A percentile compares a stretch with the other conserved stretches of the same genome.
Evolutionary conservation across 2,329 filamentous ascomycete species (phyloP).

Genomic region (Trichoderma asperellum): DNA sequence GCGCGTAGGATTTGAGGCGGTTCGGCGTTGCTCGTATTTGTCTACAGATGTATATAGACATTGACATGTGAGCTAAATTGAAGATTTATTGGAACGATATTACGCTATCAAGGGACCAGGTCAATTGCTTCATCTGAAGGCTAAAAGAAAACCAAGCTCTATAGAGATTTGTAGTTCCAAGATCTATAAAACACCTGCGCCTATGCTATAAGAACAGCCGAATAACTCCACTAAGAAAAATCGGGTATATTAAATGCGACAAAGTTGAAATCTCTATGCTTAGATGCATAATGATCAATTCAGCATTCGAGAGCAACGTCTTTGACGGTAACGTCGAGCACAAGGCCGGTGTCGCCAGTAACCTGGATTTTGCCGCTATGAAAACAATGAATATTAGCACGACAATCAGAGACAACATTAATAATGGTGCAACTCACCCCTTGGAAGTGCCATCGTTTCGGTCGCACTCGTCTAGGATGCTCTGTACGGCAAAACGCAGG

Average conservation of each 20-base stretch:
- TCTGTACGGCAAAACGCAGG: conserved; percentile 7
- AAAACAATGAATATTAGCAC: neutral
- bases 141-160: neutral
- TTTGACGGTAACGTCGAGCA: neutral
- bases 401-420: too few species aligned
- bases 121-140: neutral
- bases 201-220: conserved; percentile 12
- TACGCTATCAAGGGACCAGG: neutral
- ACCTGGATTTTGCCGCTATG: conserved; percentile 2
- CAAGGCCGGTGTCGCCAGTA: conserved; percentile 6
- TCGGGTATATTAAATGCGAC: conserved; percentile 12
- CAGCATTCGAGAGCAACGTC: neutral
- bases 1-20: too few species aligned
- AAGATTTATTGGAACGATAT: neutral
- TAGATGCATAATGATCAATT: neutral
- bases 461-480: conserved; percentile 14
- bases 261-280: neutral
- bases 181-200: conserved; percentile 16
- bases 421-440: neutral
- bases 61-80: neutral
- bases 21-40: too few species aligned
- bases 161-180: neutral
- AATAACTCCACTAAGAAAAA: conserved; percentile 4
- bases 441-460: conserved; percentile 1
- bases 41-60: too few species aligned